A percentile compares a stretch with the other conserved stretches of the same genome.
Conservation (phyloP, 2,329 filamentous ascomycete species). For the Neurospora sp. region DNA sequence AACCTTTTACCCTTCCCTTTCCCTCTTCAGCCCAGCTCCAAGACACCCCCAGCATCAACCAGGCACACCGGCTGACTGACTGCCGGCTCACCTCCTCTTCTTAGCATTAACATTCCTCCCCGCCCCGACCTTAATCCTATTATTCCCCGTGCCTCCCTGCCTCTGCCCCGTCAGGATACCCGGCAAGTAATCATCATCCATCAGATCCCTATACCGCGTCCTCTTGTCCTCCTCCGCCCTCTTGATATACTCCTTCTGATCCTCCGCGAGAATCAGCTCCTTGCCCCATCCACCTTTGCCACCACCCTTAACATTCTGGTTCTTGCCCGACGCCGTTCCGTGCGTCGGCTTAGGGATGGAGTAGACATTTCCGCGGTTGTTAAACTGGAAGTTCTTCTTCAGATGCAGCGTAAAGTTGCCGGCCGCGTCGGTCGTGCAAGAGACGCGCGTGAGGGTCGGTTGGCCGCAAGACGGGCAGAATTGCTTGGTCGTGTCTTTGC, state of each 20-base stretch:
- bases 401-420: slow-evolving; percentile 80
- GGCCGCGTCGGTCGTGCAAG: slow-evolving; percentile 71
- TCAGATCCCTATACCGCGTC: slow-evolving; percentile 66
- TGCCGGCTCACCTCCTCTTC: slow-evolving; percentile 38
- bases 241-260: slow-evolving; percentile 84
- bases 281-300: slow-evolving; percentile 83
- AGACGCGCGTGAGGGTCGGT: slow-evolving; percentile 72
- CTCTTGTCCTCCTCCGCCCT: slow-evolving; percentile 55
- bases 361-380: slow-evolving; percentile 84
- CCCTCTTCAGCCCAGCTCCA: neutral
- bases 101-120: slow-evolving; percentile 79
- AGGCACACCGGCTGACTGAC: neutral
- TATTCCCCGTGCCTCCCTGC: slow-evolving; percentile 40
- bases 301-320: slow-evolving; percentile 50
- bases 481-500: slow-evolving; percentile 75
- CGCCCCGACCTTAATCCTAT: slow-evolving; percentile 70
- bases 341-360: slow-evolving; percentile 85
- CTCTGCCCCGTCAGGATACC: slow-evolving; percentile 75
- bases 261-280: slow-evolving; percentile 77
- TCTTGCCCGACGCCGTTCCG: slow-evolving; percentile 66
- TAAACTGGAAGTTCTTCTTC: slow-evolving; percentile 94
- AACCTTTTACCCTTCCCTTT: neutral
- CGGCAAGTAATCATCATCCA: slow-evolving; percentile 92
- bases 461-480: slow-evolving; percentile 92
- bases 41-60: neutral